phyloP scores from a whole-genome alignment of 1,284 basidiomycete genomes.

The Naganishia liquefaciens region DNA sequence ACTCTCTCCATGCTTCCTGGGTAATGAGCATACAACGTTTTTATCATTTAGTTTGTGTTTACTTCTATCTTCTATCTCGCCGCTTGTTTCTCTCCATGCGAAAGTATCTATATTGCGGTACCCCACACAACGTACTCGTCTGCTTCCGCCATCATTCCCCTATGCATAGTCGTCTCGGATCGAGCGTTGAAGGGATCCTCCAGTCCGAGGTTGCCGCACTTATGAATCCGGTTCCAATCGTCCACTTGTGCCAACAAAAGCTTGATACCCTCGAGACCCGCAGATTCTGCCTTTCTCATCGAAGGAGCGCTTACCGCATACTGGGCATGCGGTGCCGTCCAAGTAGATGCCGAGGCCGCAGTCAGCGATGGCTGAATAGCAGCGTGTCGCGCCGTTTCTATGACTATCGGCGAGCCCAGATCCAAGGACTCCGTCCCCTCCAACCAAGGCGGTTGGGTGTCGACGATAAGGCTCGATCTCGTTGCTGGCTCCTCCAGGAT shows the following conservation, averaged over 20 bases:
- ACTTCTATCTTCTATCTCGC: too few species aligned
- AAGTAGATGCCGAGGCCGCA: not conserved
- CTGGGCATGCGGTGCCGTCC: not conserved
- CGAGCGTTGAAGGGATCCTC: slow-evolving; percentile 8
- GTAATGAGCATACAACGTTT: too few species aligned
- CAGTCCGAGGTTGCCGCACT: not conserved
- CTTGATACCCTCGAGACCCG: slow-evolving; percentile 23
- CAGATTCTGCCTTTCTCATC: slow-evolving; percentile 8
- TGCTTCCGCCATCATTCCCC: not conserved
- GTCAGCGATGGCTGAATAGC: not conserved
- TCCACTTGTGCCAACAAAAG: slow-evolving; percentile 10
- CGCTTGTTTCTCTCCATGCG: too few species aligned
- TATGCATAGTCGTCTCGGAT: not conserved
- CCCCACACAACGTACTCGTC: slow-evolving; percentile 14
- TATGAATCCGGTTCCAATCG: slow-evolving; percentile 8
- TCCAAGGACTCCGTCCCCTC: not conserved
- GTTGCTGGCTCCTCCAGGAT: slow-evolving; percentile 3
- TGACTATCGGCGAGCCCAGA: not conserved
- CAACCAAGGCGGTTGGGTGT: slow-evolving; percentile 22
- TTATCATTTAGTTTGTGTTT: too few species aligned
- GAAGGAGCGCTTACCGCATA: not conserved
- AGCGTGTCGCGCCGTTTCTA: not conserved
- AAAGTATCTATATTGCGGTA: slow-evolving; percentile 1
- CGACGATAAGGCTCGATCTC: slow-evolving; percentile 2
- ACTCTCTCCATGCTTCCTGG: too few species aligned